Percentiles rank a stretch among this genome's conserved stretches.
These are phyloP conservation scores for Avena eriantha DNA, from an alignment of 176 grass and related monocot genomes.

Conservation along the genomic window DNA sequence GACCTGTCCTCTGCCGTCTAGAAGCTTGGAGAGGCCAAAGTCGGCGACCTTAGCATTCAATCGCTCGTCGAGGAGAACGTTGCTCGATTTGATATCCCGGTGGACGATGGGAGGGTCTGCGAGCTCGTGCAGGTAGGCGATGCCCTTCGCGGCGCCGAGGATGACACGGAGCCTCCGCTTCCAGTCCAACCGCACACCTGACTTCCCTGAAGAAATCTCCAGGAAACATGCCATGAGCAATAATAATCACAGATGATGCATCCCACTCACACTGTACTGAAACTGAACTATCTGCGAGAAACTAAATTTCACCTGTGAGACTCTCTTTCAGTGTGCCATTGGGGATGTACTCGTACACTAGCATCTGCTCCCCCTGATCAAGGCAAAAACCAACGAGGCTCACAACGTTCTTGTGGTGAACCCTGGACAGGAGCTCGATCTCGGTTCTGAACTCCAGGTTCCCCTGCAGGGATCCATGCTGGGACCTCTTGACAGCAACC, in stretches of 20 bases:
- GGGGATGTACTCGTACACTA: constrained; percentile 80
- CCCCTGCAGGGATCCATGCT: constrained; percentile 75
- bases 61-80: constrained; percentile 77
- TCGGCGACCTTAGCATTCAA: constrained; percentile 86
- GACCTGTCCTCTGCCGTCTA: constrained; percentile 50
- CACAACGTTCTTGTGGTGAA: constrained; percentile 91
- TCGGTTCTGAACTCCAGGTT: constrained; percentile 74
- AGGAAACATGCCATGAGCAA: not conserved
- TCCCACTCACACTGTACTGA: not conserved
- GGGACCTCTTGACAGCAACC: constrained; percentile 74
- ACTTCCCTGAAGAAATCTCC: constrained; percentile 58
- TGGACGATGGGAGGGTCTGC: constrained; percentile 84
- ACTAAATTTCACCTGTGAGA: constrained; percentile 54
- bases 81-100: constrained; percentile 93
- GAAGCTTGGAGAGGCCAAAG: constrained; percentile 81
- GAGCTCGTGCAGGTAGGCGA: constrained; percentile 86
- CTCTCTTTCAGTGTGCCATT: constrained; percentile 91
- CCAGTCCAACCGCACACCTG: constrained; percentile 84
- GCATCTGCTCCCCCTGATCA: constrained; percentile 77
- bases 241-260: not conserved
- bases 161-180: constrained; percentile 63
- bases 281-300: not conserved
- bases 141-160: constrained; percentile 72
- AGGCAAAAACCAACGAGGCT: constrained; percentile 85
- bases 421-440: constrained; percentile 78